Evolutionary conservation across 1,139 yeast genomes (phyloP), one percentile per base, ranked within the genome.

Genomic region (Hansenula sp.): DNA sequence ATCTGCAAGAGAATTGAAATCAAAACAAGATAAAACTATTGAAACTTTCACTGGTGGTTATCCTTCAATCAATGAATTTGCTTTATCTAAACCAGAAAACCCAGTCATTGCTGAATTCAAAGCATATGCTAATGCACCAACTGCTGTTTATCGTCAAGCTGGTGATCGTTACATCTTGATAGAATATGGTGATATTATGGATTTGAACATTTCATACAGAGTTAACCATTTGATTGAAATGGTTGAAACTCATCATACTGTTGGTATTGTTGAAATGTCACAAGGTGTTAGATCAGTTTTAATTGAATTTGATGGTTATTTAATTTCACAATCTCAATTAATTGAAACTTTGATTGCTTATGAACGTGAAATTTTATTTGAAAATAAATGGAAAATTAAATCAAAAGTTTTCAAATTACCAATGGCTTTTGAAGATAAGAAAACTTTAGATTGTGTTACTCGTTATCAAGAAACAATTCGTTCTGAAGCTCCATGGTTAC

Each of bases 261-360:
- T 66, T 41, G 97, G 97, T 42, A 82, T 92, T 44, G 79, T 86
- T 45, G 97, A 92, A 63, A 87, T 92, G 96, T 88, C 96, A 1
- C 94, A 88, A 52, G 97, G 97, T 66, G 97, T 92, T 29, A 75
- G 97, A 59, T 90, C 97, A 8, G 96, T 90, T 20, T 73, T 90
- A 60, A 77, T 92, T 57, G 96, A 90, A 62, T 92, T 68, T 60
- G 79, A 86, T 57, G 83, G 83, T 36, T 57, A 62, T 33, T 64
- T 69, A 37, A 71, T 85, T 34, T 59, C 75, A 17, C 97, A 89
- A 65, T 46, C 65, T 33, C 69, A 72, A 12, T 67, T 90, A 40
- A 65, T 92, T 48, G 71, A 75, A 43, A 74, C 81, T 18, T 71
- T 92, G 55, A 66, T 80, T 45, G 77, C 86, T 1, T 82, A 83